Evolutionary conservation across 352 stramenopile species (phyloP), one percentile per base, ranked within the genome.

Genomic region (Blastocystis hominis): DNA sequence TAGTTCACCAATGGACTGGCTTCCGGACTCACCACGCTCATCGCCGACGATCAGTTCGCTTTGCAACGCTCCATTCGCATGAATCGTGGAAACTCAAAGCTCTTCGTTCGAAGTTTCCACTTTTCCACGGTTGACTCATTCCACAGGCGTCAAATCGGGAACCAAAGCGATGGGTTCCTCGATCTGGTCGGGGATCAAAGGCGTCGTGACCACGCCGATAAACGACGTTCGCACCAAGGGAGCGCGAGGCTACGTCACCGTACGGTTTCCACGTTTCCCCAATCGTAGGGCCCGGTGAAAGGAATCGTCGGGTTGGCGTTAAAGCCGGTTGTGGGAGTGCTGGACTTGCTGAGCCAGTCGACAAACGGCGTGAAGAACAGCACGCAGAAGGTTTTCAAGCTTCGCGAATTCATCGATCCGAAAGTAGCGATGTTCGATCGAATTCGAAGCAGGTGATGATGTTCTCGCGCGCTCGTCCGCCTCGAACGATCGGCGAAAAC

Each of bases 291-390:
- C 1, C 10, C 55, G 34, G 50, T 66, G 50, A 84, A 84, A 40
- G 72, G 72, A 44, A 20, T 84, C 3, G 50, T 53, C 9, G 72
- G 72, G 17, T 30, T 84, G 10, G 72, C 54, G 7, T 34, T 84
- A 36, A 84, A 84, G 30, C 72, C 72, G 10, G 53, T 53, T 4
- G 54, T 84, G 9, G 72, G 72, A 20, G 10, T 84, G 7, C 72
- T 84, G 30, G 72, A 84, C 47, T 55, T 84, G 34, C 10, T 84
- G 17, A 66, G 44, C 24, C 50, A 84, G 36, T 66, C 72, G 6
- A 84, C 72, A n/a, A 84, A 84, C 46, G 72, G 72, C 20, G 13
- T 84, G 47, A 84, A 84, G 55, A 84, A 84, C 72, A 54, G 24
- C 24, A 66, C 72, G 20, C 72, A 68, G 54, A 56, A 46, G 34